These are phyloP conservation scores for Carex myosuroides DNA, from an alignment of 176 grass and related monocot species.

Conservation along the genomic window DNA sequence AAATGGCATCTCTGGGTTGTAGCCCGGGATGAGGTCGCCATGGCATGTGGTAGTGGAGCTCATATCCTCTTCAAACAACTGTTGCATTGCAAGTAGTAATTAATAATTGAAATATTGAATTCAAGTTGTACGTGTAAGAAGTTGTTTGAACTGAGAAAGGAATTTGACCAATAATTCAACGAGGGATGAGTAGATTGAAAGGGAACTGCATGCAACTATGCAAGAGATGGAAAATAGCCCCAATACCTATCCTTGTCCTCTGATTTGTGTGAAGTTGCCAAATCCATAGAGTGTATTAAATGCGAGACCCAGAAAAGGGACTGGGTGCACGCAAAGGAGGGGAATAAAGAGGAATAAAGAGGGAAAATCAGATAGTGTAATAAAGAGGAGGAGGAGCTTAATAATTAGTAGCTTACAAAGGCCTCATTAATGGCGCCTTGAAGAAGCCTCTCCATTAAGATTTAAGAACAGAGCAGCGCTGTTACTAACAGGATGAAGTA, in stretches of 20 bases:
- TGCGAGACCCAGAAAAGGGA: conserved; percentile 10
- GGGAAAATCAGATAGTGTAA: conserved; percentile 18
- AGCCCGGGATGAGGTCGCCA: conserved; percentile 13
- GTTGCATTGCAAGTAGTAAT: conserved; percentile 40
- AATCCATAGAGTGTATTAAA: conserved; percentile 25
- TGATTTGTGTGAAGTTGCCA: conserved; percentile 42
- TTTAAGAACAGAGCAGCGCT: not conserved
- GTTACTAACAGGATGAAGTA: conserved; percentile 9
- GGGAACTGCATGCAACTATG: conserved; percentile 12
- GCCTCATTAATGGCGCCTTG: conserved; percentile 61
- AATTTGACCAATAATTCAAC: not conserved
- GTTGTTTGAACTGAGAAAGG: not conserved
- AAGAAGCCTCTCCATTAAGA: conserved; percentile 47
- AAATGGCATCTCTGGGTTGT: conserved; percentile 50
- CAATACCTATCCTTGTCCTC: not conserved
- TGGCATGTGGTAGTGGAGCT: conserved; percentile 7
- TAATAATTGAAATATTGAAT: not conserved
- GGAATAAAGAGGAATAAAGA: conserved; percentile 10
- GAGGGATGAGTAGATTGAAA: conserved; percentile 1
- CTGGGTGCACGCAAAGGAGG: conserved; percentile 5
- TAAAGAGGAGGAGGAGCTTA: not conserved
- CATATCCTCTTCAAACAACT: conserved; percentile 59
- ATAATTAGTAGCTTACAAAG: conserved; percentile 34
- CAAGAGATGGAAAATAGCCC: not conserved
- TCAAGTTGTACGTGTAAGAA: not conserved